Percentiles rank a stretch among this genome's conserved stretches.
Evolutionary conservation across 306 rosid species (phyloP).

Genomic region (Trifolium dubium): DNA sequence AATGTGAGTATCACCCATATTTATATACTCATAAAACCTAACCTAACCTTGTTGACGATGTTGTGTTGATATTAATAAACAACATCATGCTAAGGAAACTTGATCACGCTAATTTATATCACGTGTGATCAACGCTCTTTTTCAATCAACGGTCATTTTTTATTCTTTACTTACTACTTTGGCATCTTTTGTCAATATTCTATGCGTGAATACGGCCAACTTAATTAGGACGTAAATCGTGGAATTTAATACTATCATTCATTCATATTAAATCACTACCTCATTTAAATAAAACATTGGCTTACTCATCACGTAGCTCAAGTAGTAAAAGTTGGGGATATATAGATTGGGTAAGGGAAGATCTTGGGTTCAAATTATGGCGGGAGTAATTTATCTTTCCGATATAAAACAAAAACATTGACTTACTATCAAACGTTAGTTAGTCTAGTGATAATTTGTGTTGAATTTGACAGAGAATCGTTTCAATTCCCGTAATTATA

Average conservation of each 20-base stretch:
- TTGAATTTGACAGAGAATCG: too few relatives aligned
- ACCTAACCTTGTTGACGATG: constrained; percentile 10
- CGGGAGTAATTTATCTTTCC: too few relatives aligned
- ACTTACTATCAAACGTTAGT: too few relatives aligned
- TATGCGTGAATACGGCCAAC: constrained; percentile 35
- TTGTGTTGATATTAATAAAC: too few relatives aligned
- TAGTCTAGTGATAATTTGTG: too few relatives aligned
- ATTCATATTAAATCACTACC: neutral
- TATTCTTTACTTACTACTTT: neutral
- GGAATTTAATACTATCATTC: neutral
- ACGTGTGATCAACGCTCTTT: constrained; percentile 35
- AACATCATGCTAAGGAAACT: neutral
- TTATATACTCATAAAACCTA: constrained; percentile 25
- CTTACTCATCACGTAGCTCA: too few relatives aligned
- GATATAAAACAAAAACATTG: too few relatives aligned
- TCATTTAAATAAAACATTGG: too few relatives aligned
- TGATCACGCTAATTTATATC: neutral
- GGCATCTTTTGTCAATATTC: constrained; percentile 43
- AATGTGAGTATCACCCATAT: constrained; percentile 13
- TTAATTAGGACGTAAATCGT: constrained; percentile 21
- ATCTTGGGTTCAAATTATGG: too few relatives aligned
- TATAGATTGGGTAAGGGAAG: too few relatives aligned
- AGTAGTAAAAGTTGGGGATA: too few relatives aligned
- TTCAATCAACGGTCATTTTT: neutral
- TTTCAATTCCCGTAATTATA: too few relatives aligned